phyloP scores from a whole-genome alignment of 345 rosid species.

The Salix caprea region DNA sequence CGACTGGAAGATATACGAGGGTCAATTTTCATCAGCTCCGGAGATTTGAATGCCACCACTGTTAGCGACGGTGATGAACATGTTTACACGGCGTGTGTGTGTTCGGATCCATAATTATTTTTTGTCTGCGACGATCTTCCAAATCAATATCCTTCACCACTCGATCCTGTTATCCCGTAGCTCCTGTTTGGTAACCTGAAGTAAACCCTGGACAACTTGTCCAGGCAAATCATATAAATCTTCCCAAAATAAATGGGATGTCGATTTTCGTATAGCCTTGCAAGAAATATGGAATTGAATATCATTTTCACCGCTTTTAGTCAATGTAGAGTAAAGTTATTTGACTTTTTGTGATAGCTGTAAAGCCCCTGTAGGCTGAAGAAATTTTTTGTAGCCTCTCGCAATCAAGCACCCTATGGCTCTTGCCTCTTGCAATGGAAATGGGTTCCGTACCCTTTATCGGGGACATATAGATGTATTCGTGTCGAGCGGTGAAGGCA shows the following conservation, averaged over 20 bases:
- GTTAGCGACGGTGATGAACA: neutral
- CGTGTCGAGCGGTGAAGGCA: neutral
- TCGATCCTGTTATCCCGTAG: neutral
- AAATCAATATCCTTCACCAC: neutral
- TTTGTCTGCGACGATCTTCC: neutral
- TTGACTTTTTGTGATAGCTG: neutral
- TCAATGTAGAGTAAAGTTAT: neutral
- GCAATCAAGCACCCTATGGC: neutral
- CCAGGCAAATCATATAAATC: neutral
- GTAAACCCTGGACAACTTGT: too few species aligned
- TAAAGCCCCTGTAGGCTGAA: neutral
- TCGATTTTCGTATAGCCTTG: neutral
- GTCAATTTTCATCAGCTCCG: too few species aligned
- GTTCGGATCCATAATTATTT: neutral
- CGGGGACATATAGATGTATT: neutral
- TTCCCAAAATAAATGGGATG: neutral
- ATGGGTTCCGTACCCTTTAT: neutral
- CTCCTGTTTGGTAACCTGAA: neutral
- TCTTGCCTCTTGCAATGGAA: too few species aligned
- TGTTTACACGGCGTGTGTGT: neutral
- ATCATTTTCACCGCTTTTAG: neutral
- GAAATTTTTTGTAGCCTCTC: neutral
- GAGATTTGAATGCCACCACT: too few species aligned
- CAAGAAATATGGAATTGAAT: neutral
- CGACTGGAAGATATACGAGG: neutral